Base-by-base conservation (phyloP, 768 basidiomycete genomes). In the Phanerochaete sordida region DNA sequence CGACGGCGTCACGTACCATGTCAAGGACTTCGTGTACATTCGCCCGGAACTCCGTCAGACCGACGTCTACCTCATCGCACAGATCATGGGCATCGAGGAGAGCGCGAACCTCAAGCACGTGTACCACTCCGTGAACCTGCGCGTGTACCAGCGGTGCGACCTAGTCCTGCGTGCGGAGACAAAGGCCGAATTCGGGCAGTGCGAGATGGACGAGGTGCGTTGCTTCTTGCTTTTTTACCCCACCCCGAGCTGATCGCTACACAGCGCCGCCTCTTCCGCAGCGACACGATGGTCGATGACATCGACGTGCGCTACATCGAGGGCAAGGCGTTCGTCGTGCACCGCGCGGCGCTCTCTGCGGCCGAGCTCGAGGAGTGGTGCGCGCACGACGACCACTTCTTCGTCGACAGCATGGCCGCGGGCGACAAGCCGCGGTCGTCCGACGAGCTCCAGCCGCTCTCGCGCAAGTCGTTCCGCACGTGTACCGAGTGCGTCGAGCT, bases 21-120 rank as follows among this genome's bases (percentile, higher is more conserved):
- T 74, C 9, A 51, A 78, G 48, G 90, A 90, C 61, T 89, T 83
- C 61, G 77, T 88, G 6, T 90, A 88, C 65, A 56, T 88, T 37
- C 77, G 75, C 44, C 56, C 58, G 16, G 61, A 70, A 16, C n/a
- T 37, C 1, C 5, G 24, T 4, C 15, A 54, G 53, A 54, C 53
- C 2, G 65, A 69, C 9, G 65, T 80, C 0, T 75, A 86, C 43
- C 68, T 75, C 9, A 82, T 91, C 54, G 87, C 77, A 0, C 87
- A 88, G 64, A 81, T 91, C 35, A 60, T 75, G 16, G 66, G 71
- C 3, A 68, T 88, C 26, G 52, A 60, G 68, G 27, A 51, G 12
- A 21, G 24, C 47, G 64, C 59, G 3, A 7, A 48, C 31, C 31
- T 54, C 9, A 24, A 47, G 60, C 26, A 64, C 68, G 16, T 21